Evolutionary conservation across 495 filamentous ascomycete genomes (phyloP).

Genomic region (Penicillium fimorum): DNA sequence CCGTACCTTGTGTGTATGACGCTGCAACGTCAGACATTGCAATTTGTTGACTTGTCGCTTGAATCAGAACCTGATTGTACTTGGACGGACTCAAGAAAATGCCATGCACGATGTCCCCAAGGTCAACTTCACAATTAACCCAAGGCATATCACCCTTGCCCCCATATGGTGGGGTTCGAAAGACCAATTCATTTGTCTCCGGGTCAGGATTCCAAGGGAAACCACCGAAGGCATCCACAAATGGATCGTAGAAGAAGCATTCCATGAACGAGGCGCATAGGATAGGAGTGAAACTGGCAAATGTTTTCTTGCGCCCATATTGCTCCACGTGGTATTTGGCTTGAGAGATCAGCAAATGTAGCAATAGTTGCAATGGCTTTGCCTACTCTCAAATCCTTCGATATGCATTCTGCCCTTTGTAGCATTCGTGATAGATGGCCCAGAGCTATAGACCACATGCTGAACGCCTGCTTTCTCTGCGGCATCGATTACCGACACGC

Average conservation of each 20-base stretch:
- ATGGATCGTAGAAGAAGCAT: not conserved
- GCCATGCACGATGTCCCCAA: not conserved
- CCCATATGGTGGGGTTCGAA: not conserved
- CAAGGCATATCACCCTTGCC: not conserved
- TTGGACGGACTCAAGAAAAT: not conserved
- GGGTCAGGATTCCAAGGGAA: not conserved
- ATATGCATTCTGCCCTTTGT: too few relatives aligned
- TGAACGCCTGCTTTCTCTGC: not conserved
- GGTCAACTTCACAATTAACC: not conserved
- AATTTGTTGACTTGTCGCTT: not conserved
- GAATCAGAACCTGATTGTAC: not conserved
- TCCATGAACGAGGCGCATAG: not conserved
- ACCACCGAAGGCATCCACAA: not conserved
- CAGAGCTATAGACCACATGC: constrained; percentile 1
- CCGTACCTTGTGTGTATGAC: too few relatives aligned
- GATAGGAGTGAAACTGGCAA: not conserved
- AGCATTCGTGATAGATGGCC: not conserved
- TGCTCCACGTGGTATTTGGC: not conserved
- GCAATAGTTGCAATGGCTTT: too few relatives aligned
- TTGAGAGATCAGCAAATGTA: not conserved
- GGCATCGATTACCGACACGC: not conserved
- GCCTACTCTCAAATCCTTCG: too few relatives aligned
- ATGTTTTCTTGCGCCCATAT: not conserved
- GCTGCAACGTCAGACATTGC: too few relatives aligned
- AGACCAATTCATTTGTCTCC: not conserved